Conservation (phyloP, 371 early-diverging fungal species). For the Entomophthora muscae region DNA sequence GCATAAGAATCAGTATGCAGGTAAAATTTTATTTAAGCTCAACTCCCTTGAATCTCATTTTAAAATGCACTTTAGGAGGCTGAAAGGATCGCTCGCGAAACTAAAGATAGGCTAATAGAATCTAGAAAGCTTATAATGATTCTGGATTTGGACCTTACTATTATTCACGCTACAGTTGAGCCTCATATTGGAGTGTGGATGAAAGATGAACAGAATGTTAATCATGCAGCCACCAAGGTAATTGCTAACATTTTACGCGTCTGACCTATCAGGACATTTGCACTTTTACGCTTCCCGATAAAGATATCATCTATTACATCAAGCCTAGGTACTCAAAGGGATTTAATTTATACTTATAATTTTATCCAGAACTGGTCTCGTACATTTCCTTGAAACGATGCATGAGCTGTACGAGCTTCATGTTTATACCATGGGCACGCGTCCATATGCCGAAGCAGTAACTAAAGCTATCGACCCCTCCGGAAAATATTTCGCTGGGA, state of each 20-base stretch:
- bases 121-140: constrained; percentile 77
- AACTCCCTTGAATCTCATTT: background rate
- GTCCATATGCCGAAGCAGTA: constrained; percentile 85
- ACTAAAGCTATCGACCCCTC: constrained; percentile 79
- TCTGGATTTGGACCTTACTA: constrained; percentile 96
- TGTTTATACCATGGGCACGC: constrained; percentile 98
- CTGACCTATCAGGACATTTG: constrained; percentile 34
- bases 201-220: constrained; percentile 42
- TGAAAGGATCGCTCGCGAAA: constrained; percentile 49
- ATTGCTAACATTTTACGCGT: constrained; percentile 1
- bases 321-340: constrained; percentile 51
- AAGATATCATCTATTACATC: constrained; percentile 52
- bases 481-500: constrained; percentile 55
- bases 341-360: constrained; percentile 8
- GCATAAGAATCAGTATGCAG: background rate
- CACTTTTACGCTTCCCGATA: constrained; percentile 52
- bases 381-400: constrained; percentile 54
- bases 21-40: background rate
- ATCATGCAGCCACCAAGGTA: constrained; percentile 28
- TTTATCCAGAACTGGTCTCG: constrained; percentile 45
- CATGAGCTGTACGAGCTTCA: constrained; percentile 78
- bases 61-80: constrained; percentile 40
- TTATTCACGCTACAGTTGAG: constrained; percentile 92
- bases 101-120: constrained; percentile 37
- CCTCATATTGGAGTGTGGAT: constrained; percentile 65